phyloP scores from a whole-genome alignment of 2,329 filamentous ascomycete species.

The Fusarium liriodendri region DNA sequence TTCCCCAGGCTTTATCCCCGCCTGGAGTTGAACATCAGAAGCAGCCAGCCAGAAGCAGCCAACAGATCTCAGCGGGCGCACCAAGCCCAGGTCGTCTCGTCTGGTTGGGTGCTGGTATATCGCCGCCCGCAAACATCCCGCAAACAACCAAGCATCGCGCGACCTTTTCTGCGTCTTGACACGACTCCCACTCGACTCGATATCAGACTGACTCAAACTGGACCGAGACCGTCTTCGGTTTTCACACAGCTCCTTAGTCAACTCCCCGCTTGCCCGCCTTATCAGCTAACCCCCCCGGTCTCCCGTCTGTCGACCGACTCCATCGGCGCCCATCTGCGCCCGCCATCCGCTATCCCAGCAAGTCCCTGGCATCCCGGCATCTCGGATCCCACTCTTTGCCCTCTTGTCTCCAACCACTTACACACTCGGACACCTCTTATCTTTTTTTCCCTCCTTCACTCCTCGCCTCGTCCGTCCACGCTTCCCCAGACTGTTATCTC shows the following conservation, averaged over 20 bases:
- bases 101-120: slow-evolving; percentile 30
- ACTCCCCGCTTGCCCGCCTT: slow-evolving; percentile 43
- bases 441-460: slow-evolving; percentile 35
- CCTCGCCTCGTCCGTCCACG: slow-evolving; percentile 32
- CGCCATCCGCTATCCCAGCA: slow-evolving; percentile 41
- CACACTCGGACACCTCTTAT: slow-evolving; percentile 42
- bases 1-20: slow-evolving; percentile 39
- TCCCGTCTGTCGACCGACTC: slow-evolving; percentile 38
- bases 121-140: slow-evolving; percentile 17
- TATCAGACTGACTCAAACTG: slow-evolving; percentile 18
- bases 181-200: not conserved
- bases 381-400: slow-evolving; percentile 44
- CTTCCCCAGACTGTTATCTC: slow-evolving; percentile 48
- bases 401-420: slow-evolving; percentile 41
- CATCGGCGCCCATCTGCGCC: slow-evolving; percentile 46
- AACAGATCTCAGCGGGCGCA: slow-evolving; percentile 37
- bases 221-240: slow-evolving; percentile 27
- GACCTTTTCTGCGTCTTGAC: not conserved
- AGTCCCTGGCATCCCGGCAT: slow-evolving; percentile 43
- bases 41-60: slow-evolving; percentile 30
- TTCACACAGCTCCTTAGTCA: slow-evolving; percentile 35
- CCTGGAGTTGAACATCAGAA: slow-evolving; percentile 24
- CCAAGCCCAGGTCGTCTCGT: slow-evolving; percentile 32
- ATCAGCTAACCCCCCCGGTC: slow-evolving; percentile 43
- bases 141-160: slow-evolving; percentile 13